These are phyloP conservation scores for Aspergillus sp. DNA, from an alignment of 2,329 filamentous ascomycete genomes.

Conservation along the genomic window DNA sequence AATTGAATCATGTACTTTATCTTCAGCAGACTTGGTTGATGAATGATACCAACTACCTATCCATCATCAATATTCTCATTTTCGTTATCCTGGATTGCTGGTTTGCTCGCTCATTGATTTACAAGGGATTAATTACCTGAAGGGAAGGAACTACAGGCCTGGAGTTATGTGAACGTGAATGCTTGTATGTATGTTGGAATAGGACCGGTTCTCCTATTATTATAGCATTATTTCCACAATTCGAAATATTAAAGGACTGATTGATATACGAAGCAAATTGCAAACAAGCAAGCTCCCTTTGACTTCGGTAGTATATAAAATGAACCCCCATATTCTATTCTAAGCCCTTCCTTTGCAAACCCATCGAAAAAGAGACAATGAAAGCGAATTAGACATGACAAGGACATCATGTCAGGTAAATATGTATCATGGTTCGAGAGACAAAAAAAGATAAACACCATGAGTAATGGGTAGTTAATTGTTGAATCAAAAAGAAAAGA, in stretches of 20 bases:
- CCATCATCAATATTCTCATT: too few species aligned
- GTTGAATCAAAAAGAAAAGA: constrained; percentile 3
- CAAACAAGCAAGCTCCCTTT: not conserved
- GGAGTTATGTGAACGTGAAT: not conserved
- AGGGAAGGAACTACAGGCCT: not conserved
- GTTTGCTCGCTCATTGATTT: not conserved
- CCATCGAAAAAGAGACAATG: constrained; percentile 8
- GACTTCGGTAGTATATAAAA: not conserved
- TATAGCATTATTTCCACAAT: not conserved
- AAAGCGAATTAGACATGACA: not conserved
- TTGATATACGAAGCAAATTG: not conserved
- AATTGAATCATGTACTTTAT: not conserved
- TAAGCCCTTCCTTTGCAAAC: constrained; percentile 3
- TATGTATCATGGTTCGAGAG: not conserved
- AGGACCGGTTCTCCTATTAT: not conserved
- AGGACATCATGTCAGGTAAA: not conserved
- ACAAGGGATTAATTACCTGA: not conserved
- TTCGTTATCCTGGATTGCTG: not conserved
- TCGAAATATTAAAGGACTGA: not conserved
- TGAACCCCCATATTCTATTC: not conserved
- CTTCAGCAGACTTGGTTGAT: not conserved
- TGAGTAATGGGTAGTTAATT: not conserved
- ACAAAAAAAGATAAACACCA: not conserved
- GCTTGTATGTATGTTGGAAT: not conserved
- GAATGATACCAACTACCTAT: not conserved